Base-by-base conservation (phyloP, 108 stramenopile genomes). In the Pelagomonas calceolata region DNA sequence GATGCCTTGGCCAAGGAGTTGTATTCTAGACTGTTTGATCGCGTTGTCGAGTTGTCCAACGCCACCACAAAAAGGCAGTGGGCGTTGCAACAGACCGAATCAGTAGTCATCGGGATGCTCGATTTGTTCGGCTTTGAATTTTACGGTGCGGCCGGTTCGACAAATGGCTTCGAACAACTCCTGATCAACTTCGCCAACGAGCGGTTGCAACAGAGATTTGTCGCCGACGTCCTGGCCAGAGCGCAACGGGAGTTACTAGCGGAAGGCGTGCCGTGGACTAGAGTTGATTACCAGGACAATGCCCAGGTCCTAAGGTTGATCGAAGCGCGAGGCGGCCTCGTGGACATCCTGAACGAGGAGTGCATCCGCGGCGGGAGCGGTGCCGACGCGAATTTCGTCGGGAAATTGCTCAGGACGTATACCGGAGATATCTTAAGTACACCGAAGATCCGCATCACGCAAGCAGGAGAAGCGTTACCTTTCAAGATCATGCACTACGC, bases 61-160 rank as follows among this genome's bases (percentile, higher is more conserved):
- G 91, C 85, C 70, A 83, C 86, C 37, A 95, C 92, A 51, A 64
- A 90, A 82, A 79, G 88, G 68, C 76, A 84, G 68, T 73, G 66
- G 36, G 85, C 81, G 60, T 86, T 80, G 36, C 70, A 66, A 39
- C 70, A 74, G 67, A 64, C 36, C 76, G 68, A 73, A 72, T 69
- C 44, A 68, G 81, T 31, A 83, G 80, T 70, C 86, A 85, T 96
- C 73, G 97, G 95, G 65, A 80, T 98, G 30, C 84, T 98, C 18
- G 95, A 96, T 76, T 95, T 98, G 72, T 96, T 95, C 80, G 97
- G 95, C 12, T 98, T 96, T 69, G 97, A 98, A 12, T 43, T 43
- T 12, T 43, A 43, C 39, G 39, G 76, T 87, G 89, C 36, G 92
- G 93, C 73, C 9, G 39, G 39, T 77, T 85, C 16, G 30, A n/a